Conservation (phyloP, 1,284 basidiomycete genomes). For the Pseudozyma sp. region DNA sequence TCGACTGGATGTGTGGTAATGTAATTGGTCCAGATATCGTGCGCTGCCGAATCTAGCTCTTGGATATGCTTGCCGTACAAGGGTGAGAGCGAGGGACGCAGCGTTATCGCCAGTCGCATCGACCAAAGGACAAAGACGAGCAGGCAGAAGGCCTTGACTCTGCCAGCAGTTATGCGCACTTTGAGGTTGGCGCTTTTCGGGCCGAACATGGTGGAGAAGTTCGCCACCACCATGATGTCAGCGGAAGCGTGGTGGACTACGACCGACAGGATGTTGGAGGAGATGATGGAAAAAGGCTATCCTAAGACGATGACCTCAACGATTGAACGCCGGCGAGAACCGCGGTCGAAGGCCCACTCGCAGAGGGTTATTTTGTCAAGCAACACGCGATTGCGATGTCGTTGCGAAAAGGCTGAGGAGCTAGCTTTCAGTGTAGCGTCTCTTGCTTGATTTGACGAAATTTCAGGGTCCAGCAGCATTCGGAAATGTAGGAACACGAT, state of each 20-base stretch:
- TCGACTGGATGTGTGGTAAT: slow-evolving; percentile 40
- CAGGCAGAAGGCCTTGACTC: slow-evolving; percentile 22
- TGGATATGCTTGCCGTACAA: slow-evolving; percentile 25
- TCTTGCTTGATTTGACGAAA: too few species aligned
- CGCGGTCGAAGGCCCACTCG: too few species aligned
- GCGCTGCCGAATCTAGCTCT: slow-evolving; percentile 31
- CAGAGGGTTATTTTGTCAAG: too few species aligned
- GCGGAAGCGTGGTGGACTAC: too few species aligned
- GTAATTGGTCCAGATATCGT: slow-evolving; percentile 43
- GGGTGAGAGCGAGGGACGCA: slow-evolving; percentile 38
- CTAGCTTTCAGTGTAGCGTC: too few species aligned
- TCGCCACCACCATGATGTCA: slow-evolving; percentile 14
- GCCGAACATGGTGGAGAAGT: slow-evolving; percentile 11
- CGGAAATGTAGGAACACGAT: too few species aligned
- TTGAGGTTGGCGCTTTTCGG: slow-evolving; percentile 4
- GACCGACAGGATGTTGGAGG: background rate
- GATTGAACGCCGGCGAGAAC: too few species aligned
- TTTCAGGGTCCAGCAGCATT: too few species aligned
- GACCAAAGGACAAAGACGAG: slow-evolving; percentile 16
- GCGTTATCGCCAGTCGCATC: slow-evolving; percentile 15
- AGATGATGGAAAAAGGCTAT: background rate
- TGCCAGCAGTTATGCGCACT: slow-evolving; percentile 7
- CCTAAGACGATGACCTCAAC: too few species aligned
- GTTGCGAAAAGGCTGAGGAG: too few species aligned
- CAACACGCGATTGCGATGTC: too few species aligned